Conservation (phyloP, 306 rosid genomes). For the Oemleria cerasiformis region DNA sequence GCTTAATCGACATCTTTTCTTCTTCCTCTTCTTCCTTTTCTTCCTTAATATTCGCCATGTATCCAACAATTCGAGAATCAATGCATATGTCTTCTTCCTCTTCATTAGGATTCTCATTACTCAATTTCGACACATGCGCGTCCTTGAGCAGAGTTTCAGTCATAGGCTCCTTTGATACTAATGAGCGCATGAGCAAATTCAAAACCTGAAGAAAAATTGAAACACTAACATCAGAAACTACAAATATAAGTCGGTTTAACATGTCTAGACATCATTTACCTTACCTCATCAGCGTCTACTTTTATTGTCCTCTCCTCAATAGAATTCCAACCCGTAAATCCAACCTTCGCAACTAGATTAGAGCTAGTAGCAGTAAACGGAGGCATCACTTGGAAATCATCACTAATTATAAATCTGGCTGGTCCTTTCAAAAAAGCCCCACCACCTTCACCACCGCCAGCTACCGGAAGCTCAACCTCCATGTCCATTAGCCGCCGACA, state of each 20-base stretch:
- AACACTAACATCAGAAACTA: background rate
- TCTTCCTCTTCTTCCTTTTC: background rate
- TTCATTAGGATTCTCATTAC: too few species aligned
- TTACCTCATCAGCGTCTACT: conserved; percentile 6
- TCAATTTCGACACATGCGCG: too few species aligned
- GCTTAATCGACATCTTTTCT: background rate
- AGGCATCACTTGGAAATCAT: conserved; percentile 4
- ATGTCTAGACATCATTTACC: too few species aligned
- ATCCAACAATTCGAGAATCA: too few species aligned
- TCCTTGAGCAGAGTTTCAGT: too few species aligned
- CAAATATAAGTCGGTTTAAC: too few species aligned
- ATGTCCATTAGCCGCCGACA: background rate
- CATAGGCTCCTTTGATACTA: too few species aligned
- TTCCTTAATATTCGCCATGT: too few species aligned
- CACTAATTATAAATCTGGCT: background rate
- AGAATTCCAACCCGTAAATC: background rate
- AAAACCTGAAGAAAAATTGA: background rate
- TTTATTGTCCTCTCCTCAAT: background rate
- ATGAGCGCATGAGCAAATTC: too few species aligned
- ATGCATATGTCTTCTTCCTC: background rate
- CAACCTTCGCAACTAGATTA: background rate
- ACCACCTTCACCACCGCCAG: background rate
- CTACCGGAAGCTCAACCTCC: background rate
- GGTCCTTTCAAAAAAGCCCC: background rate
- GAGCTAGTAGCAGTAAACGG: too few species aligned